Evolutionary conservation across 352 stramenopile genomes (phyloP), one percentile per base, ranked within the genome.

Genomic region (Globisporangium heterothallicum): DNA sequence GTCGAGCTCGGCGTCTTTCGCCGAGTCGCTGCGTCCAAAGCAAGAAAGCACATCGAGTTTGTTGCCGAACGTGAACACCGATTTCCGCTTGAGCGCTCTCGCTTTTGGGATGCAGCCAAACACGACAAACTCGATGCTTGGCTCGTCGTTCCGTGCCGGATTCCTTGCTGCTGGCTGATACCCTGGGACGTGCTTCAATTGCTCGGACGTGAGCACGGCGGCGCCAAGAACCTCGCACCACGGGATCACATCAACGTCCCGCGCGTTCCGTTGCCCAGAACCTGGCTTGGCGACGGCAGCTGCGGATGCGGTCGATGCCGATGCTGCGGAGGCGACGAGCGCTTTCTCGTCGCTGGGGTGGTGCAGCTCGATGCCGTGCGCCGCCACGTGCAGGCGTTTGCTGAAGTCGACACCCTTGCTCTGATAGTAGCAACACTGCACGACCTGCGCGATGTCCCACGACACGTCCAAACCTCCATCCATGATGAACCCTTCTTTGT

Each of bases 201-300:
- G 38, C 19, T 59, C 43, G 8, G 48, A 53, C 10, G 62, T 66
- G 26, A 64, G 58, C 30, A 75, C 58, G 8, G 61, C 58, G 2
- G 72, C 70, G 14, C 75, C 75, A 27, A 86, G 43, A 3, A 84
- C 53, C 18, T 67, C 65, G 16, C 14, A 13, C 75, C 72, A 86
- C n/a, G 59, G 57, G 45, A 84, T 69, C 29, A 77, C 42, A 16
- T 72, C 72, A 40, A 32, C 16, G 9, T n/a, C 29, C n/a, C 55
- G 52, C 38, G 47, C 22, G 22, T 53, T 53, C 12, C 13, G 21
- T 44, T 18, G 19, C 22, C n/a, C n/a, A n/a, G n/a, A n/a, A n/a
- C n/a, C n/a, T n/a, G n/a, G n/a, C n/a, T n/a, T n/a, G n/a, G n/a
- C n/a, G n/a, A n/a, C n/a, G n/a, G n/a, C n/a, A n/a, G n/a, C n/a